phyloP scores from a whole-genome alignment of 129 eudicot species.

The Logfia minima region DNA sequence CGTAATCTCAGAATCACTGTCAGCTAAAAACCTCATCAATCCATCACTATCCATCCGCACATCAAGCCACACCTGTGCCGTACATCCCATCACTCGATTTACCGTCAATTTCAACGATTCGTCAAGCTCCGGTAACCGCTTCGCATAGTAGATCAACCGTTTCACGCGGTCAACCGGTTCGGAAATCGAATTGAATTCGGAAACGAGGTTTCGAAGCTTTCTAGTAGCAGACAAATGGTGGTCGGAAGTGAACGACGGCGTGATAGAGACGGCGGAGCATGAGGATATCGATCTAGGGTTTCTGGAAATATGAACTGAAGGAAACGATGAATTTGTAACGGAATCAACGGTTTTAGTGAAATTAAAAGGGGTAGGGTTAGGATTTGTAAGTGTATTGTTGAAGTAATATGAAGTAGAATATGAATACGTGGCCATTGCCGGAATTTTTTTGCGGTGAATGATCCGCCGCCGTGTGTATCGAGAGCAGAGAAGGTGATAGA shows the following conservation, averaged over 20 bases:
- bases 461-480: slow-evolving; percentile 15
- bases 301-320: background rate
- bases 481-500: slow-evolving; percentile 10
- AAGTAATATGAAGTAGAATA: slow-evolving; percentile 17
- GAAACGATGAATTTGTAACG: background rate
- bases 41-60: slow-evolving; percentile 49
- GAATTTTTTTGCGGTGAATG: background rate
- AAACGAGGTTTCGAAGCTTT: slow-evolving; percentile 46
- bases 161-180: slow-evolving; percentile 72
- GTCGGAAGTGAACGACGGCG: slow-evolving; percentile 41
- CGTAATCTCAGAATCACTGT: slow-evolving; percentile 87
- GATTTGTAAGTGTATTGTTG: slow-evolving; percentile 30
- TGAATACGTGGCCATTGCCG: slow-evolving; percentile 36
- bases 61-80: slow-evolving; percentile 88
- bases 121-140: slow-evolving; percentile 32
- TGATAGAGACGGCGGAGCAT: slow-evolving; percentile 40
- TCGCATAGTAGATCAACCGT: slow-evolving; percentile 52
- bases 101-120: slow-evolving; percentile 36
- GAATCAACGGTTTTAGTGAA: slow-evolving; percentile 23
- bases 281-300: slow-evolving; percentile 26
- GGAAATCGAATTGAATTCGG: slow-evolving; percentile 51
- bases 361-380: slow-evolving; percentile 14
- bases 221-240: slow-evolving; percentile 25
- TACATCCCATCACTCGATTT: slow-evolving; percentile 92
- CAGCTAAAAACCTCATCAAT: slow-evolving; percentile 61